Conservation (phyloP, 2,329 filamentous ascomycete genomes). For the Pseudopyrenochaeta lycopersici region DNA sequence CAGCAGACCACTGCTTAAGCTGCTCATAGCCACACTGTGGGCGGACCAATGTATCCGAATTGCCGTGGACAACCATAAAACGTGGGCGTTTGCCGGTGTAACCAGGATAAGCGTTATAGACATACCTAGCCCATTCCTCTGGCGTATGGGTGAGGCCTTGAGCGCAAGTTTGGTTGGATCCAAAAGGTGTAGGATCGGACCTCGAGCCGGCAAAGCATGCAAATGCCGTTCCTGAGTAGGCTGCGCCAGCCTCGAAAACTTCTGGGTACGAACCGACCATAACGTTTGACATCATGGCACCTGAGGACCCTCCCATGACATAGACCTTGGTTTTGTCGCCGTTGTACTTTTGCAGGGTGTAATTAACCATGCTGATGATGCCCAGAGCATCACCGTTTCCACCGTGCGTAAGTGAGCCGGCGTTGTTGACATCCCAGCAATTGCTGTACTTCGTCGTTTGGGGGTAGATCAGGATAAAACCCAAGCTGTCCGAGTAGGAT, state of each 20-base stretch:
- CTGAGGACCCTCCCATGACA: constrained; percentile 35
- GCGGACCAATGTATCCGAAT: constrained; percentile 41
- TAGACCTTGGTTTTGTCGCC: constrained; percentile 61
- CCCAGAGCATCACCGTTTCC: constrained; percentile 65
- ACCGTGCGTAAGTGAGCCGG: constrained; percentile 62
- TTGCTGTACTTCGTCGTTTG: constrained; percentile 30
- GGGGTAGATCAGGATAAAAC: constrained; percentile 3
- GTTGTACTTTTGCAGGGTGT: constrained; percentile 60
- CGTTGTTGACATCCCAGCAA: constrained; percentile 69
- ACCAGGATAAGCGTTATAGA: constrained; percentile 46
- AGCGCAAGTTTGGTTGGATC: constrained; percentile 30
- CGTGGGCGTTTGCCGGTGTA: constrained; percentile 47
- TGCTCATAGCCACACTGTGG: constrained; percentile 35
- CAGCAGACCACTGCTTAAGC: constrained; percentile 40
- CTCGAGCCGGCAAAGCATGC: constrained; percentile 49
- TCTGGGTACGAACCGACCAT: constrained; percentile 40
- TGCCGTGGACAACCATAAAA: constrained; percentile 50
- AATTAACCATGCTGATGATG: constrained; percentile 68
- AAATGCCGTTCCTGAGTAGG: constrained; percentile 38
- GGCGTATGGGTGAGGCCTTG: constrained; percentile 26
- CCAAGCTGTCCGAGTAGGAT: no score
- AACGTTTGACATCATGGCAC: constrained; percentile 46
- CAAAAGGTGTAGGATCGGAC: constrained; percentile 44
- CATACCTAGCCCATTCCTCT: constrained; percentile 44
- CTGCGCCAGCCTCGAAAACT: constrained; percentile 33